Conservation (phyloP, 75 land plant genomes). For the Cupressus sempervirens region DNA sequence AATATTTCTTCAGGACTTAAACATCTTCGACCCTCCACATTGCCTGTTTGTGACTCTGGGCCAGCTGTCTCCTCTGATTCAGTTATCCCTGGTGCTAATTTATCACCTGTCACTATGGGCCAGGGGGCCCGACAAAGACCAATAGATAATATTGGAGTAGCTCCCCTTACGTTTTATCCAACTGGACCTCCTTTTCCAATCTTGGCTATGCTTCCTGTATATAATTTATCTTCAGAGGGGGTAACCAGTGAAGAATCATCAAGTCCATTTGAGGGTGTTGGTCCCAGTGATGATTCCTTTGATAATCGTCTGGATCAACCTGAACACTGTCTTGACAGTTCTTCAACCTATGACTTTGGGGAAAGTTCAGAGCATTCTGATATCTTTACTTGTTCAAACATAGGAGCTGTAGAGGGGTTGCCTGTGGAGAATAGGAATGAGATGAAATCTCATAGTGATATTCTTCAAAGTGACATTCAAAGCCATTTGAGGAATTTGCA, state of each 20-base stretch:
- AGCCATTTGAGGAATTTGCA: constrained; percentile 70
- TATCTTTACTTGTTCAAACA: constrained; percentile 17
- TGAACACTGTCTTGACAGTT: constrained; percentile 19
- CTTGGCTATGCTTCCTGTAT: constrained; percentile 38
- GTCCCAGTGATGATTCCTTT: constrained; percentile 25
- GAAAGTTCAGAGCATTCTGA: constrained; percentile 39
- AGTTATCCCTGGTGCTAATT: constrained; percentile 21
- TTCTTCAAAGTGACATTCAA: constrained; percentile 65
- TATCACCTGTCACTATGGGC: constrained; percentile 42
- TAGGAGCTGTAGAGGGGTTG: constrained; percentile 12
- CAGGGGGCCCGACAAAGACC: constrained; percentile 34
- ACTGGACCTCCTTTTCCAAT: constrained; percentile 64
- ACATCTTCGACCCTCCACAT: constrained; percentile 25
- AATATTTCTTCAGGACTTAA: constrained; percentile 19
- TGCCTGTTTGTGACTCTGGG: constrained; percentile 34
- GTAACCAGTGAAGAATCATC: constrained; percentile 35
- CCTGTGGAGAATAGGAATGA: constrained; percentile 25
- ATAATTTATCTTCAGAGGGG: constrained; percentile 37
- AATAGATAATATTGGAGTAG: constrained; percentile 35
- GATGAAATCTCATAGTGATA: constrained; percentile 36
- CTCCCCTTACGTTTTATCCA: constrained; percentile 44
- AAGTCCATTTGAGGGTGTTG: constrained; percentile 26
- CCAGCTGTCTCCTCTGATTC: constrained; percentile 43
- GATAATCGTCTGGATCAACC: constrained; percentile 22
- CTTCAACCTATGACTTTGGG: constrained; percentile 29